Base-by-base conservation (phyloP, 1,284 basidiomycete species). In the Rhodotorula sp. region DNA sequence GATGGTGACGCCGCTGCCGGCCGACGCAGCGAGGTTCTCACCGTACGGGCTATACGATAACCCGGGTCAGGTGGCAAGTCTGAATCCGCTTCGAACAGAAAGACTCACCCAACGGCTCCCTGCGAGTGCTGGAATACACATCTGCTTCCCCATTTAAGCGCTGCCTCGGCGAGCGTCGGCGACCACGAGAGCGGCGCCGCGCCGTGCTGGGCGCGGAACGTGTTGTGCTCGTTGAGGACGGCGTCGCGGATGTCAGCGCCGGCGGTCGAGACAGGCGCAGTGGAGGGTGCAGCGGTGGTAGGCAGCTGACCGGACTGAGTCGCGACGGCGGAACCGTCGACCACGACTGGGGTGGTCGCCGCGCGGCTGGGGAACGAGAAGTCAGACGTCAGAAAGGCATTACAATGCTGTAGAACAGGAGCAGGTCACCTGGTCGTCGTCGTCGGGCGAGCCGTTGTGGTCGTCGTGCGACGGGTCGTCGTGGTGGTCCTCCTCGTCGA, bases 111-210 rank as follows among this genome's bases (percentile, higher is more conserved):
- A 2, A 74, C 54, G 7, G 72, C 72, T 8, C 72, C 70, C 27
- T 64, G 54, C 17, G 67, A 68, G 64, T 76, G 74, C 57, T 70
- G 48, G 54, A 71, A 76, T 5, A 66, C 65, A 27, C 74, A 76
- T 5, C 49, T 50, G 19, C 54, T 55, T 2, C 67, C 74, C 70
- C 72, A 76, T 19, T 16, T 65, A 21, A 61, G 57, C 7, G 74
- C 74, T 2, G 66, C 64, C 9, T 64, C 59, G 1, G 72, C 72
- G 10, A 74, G 60, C 4, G 56, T 54, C 27, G 58, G 52, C 16
- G 60, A 46, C 72, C 72, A 76, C 0, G 46, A 53, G 19, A 76
- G 45, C 0, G 74, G 27, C 14, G 44, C 4, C 10, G 74, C 72
- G 17, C 55, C 60, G 59, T 76, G 74, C 7, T 57, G 25, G 0